Base-by-base conservation (phyloP, 805 yeast species). In the Ogataea pilisensis region DNA sequence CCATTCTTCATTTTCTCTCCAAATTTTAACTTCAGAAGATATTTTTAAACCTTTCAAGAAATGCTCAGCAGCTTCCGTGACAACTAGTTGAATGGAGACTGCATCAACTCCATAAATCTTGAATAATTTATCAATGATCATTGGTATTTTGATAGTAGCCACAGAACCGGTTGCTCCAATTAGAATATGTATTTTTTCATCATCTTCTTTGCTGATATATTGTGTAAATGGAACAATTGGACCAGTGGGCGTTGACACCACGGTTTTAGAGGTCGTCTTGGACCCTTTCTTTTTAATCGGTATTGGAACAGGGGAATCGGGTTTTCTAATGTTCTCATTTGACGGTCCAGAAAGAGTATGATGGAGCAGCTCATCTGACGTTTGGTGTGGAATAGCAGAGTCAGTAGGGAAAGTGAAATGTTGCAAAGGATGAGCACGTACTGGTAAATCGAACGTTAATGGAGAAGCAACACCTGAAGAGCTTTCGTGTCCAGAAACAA, bases 1-100 rank as follows among this genome's bases (percentile, higher is more conserved):
- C 99, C 99, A 91, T 64, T 91, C 98, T 60, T 93, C 99, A 43
- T 76, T 75, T 57, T 93, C 97, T 56, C 90, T 75, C 98, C 98
- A 91, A 14, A 90, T 78, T 45, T 81, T 82, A 19, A 89, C 87
- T 52, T 82, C 82, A 14, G 82, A 72, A 18, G 85, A 61, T 57
- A 77, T 63, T 53, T 78, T 63, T 63, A 66, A 29, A 68, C 74
- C 82, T 49, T 64, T 63, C 38, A 83, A 61, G 44, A 95, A 91
- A 58, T 85, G 90, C 46, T 83, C 88, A 0, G 97, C 95, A 1
- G 95, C 77, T 44, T 79, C 75, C 4, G 96, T 89, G 19, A 85
- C 85, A 19, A 90, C 87, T 38, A 90, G 68, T 62, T 90, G 96
- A 46, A 90, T 85, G 3, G 89, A 80, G 3, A 89, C 82, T 44